phyloP scores from a whole-genome alignment of 2,329 filamentous ascomycete genomes.

The Coleophoma cylindrospora region DNA sequence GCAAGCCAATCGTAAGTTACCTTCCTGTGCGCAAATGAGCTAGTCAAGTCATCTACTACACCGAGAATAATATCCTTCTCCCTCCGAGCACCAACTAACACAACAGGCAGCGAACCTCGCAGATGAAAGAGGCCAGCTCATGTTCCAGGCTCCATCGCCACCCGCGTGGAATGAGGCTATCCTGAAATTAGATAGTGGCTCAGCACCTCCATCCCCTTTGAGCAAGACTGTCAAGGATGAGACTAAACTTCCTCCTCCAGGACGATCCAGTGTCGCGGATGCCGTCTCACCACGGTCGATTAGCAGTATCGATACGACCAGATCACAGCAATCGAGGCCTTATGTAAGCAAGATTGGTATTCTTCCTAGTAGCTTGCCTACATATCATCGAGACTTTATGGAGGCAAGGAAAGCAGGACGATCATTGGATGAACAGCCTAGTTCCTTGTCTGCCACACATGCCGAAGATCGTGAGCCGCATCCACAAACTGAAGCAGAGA shows the following conservation, averaged over 20 bases:
- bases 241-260: not conserved
- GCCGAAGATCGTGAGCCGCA: conserved; percentile 29
- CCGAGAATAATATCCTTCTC: too few species aligned
- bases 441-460: conserved; percentile 29
- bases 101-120: conserved; percentile 20
- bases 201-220: conserved; percentile 13
- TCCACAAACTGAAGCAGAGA: conserved; percentile 62
- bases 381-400: conserved; percentile 89
- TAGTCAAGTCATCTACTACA: too few species aligned
- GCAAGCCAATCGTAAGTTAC: conserved; percentile 79
- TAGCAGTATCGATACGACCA: conserved; percentile 24
- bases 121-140: conserved; percentile 26
- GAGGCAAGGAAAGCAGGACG: conserved; percentile 58
- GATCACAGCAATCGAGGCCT: conserved; percentile 18
- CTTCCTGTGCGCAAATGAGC: not conserved
- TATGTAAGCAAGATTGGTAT: conserved; percentile 80
- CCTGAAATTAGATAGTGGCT: conserved; percentile 18
- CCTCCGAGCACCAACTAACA: too few species aligned
- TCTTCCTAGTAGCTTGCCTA: conserved; percentile 82
- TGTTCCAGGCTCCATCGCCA: conserved; percentile 50
- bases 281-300: conserved; percentile 24
- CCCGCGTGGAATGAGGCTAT: conserved; percentile 40
- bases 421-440: conserved; percentile 30
- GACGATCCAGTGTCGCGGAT: conserved; percentile 20
- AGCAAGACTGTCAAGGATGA: conserved; percentile 2